phyloP scores from a whole-genome alignment of 192 early-diverging fungal genomes.

The Thoreauomyces humboldtii region DNA sequence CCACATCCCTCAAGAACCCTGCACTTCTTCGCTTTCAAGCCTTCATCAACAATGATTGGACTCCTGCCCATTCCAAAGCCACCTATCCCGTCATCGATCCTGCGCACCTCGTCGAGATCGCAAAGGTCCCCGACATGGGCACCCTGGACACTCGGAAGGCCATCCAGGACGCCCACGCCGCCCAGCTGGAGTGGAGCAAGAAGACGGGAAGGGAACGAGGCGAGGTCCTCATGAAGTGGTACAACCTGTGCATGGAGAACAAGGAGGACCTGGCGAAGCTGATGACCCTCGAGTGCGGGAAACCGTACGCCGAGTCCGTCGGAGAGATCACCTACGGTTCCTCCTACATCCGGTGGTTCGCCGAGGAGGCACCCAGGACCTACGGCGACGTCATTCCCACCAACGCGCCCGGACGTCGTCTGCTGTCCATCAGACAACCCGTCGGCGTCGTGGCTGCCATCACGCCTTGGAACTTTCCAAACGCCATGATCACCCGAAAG shows the following conservation, averaged over 20 bases:
- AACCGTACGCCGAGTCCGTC: slow-evolving; percentile 41
- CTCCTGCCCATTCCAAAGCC: too few relatives aligned
- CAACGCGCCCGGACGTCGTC: slow-evolving; percentile 47
- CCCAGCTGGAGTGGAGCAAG: slow-evolving; percentile 6
- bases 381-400: slow-evolving; percentile 80
- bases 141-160: slow-evolving; percentile 9
- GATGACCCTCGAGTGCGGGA: slow-evolving; percentile 84
- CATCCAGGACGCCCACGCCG: slow-evolving; percentile 16
- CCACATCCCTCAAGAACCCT: too few relatives aligned
- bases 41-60: too few relatives aligned
- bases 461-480: slow-evolving; percentile 72
- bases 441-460: slow-evolving; percentile 54
- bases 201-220: slow-evolving; percentile 25
- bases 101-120: neutral
- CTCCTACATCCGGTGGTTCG: slow-evolving; percentile 77
- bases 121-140: slow-evolving; percentile 13
- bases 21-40: too few relatives aligned
- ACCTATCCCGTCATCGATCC: slow-evolving; percentile 17
- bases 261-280: slow-evolving; percentile 74
- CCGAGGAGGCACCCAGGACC: slow-evolving; percentile 70
- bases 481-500: slow-evolving; percentile 80
- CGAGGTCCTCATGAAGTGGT: slow-evolving; percentile 23
- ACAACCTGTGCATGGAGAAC: slow-evolving; percentile 63
- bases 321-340: slow-evolving; percentile 65
- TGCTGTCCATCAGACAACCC: slow-evolving; percentile 72